These are phyloP conservation scores for Globisporangium apiculatum DNA, from an alignment of 352 stramenopile genomes.

Conservation along the genomic window DNA sequence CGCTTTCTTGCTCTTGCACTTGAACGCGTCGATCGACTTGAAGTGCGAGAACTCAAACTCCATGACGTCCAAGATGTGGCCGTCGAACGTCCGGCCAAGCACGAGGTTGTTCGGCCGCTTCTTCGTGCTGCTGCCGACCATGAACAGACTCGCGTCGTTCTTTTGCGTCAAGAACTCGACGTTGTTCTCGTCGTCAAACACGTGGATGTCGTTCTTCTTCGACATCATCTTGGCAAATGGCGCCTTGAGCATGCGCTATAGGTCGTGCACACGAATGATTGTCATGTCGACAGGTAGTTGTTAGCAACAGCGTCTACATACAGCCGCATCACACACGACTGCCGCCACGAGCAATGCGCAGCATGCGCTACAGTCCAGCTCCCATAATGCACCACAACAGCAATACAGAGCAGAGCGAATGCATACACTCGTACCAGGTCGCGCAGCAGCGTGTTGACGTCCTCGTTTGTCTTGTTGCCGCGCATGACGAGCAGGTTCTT, in stretches of 20 bases:
- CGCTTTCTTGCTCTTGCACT: slow-evolving; percentile 88
- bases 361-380: too few species aligned
- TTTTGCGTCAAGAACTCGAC: slow-evolving; percentile 94
- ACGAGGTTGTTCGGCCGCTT: slow-evolving; percentile 98
- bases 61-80: slow-evolving; percentile 97
- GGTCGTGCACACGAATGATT: neutral
- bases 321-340: too few species aligned
- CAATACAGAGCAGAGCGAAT: neutral
- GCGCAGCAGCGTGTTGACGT: slow-evolving; percentile 72
- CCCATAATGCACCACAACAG: neutral
- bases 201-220: slow-evolving; percentile 93
- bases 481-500: slow-evolving; percentile 87
- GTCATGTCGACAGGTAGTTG: neutral
- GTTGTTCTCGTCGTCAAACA: slow-evolving; percentile 91
- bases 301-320: too few species aligned
- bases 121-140: slow-evolving; percentile 96
- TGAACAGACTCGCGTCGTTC: slow-evolving; percentile 97
- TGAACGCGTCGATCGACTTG: slow-evolving; percentile 92
- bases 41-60: slow-evolving; percentile 96
- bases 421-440: slow-evolving; percentile 48
- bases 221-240: slow-evolving; percentile 84
- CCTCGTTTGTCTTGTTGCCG: slow-evolving; percentile 86
- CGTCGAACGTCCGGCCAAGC: slow-evolving; percentile 96
- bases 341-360: too few species aligned
- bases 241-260: slow-evolving; percentile 81